Base-by-base conservation (phyloP, 352 stramenopile genomes). In the Peronospora tabacina region DNA sequence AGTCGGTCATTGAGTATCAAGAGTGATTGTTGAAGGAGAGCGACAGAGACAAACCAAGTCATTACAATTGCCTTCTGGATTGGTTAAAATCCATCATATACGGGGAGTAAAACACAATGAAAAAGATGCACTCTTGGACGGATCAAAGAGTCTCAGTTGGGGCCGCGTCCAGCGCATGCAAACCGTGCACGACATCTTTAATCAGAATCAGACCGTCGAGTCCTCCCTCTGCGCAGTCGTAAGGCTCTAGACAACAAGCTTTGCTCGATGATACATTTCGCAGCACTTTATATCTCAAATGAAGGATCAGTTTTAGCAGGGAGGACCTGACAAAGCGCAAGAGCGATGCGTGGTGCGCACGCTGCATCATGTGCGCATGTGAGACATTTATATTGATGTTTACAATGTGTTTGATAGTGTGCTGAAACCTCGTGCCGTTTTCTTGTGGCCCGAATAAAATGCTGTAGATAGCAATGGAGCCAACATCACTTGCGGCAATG, bases 171-270 rank as follows among this genome's bases (percentile, higher is more conserved):
- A 26, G 22, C 22, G 22, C 22, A 26, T 26, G 22, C 22, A 26
- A 43, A 47, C 61, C 10, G 62, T 86, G 37, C 82, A 79, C 54
- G 70, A 77, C 11, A 59, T 65, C 37, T 82, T 86, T 32, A 55
- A 67, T 38, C 55, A 69, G 37, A 16, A 26, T 26, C 22, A 26
- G 22, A 26, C 22, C 22, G 22, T 26, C 22, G 69, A 79, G 48
- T 70, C 58, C 44, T 65, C 5, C 62, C n/a, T 8, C 61, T 65
- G 39, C 72, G 72, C 7, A 77, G 67, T 22, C 68, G 61, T 36
- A 84, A 83, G 45, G 72, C 75, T 7, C 68, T 86, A 22, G 75
- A 86, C 34, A 70, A 82, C 61, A 83, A 84, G 43, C 52, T 86
- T 10, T 84, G 82, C 58, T 65, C 68, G 13, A 68, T 78, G 62